Base-by-base conservation (phyloP, 1,284 basidiomycete genomes). In the Moesziomyces sp. region DNA sequence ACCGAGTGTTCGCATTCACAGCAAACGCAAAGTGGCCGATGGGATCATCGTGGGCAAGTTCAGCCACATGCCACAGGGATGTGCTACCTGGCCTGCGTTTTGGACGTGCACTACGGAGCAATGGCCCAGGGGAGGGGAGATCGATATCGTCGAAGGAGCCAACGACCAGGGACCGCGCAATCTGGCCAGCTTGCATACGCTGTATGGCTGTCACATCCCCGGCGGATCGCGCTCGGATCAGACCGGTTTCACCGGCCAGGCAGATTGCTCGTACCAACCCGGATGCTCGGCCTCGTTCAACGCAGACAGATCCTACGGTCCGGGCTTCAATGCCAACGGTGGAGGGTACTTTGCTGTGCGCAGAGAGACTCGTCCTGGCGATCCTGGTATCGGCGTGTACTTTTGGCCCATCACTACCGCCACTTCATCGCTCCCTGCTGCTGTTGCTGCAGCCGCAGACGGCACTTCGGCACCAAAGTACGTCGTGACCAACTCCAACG, bases 41-140 rank as follows among this genome's bases (percentile, higher is more conserved):
- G 74, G 74, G 13, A 46, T 80, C 19, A 48, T 76, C 28, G 73
- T 78, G 3, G 60, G 62, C 28, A 76, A 76, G 40, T 65, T 69
- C 38, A 46, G 49, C 6, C 58, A 53, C 48, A 75, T 76, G 59
- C 76, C 76, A 0, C 61, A 64, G 23, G 78, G 78, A 4, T 80
- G 78, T 46, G 73, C 54, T 8, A 74, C 74, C 1, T 83, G 81
- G 81, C 81, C 81, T 0, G 81, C 81, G 4, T 74, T 82, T 21
- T 83, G 81, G 81, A 74, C 74, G 2, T 65, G 71, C 48, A 68
- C 63, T 13, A 58, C 44, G 9, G 58, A 57, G 21, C n/a, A 46
- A 4, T 80, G 79, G 77, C 79, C 79, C 1, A 19, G 46, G 0
- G 75, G 77, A 14, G 79, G 79, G 18, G 79, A 80, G 51, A 66